Evolutionary conservation across 139 green algal species (phyloP).

Genomic region (Closterium sp.): DNA sequence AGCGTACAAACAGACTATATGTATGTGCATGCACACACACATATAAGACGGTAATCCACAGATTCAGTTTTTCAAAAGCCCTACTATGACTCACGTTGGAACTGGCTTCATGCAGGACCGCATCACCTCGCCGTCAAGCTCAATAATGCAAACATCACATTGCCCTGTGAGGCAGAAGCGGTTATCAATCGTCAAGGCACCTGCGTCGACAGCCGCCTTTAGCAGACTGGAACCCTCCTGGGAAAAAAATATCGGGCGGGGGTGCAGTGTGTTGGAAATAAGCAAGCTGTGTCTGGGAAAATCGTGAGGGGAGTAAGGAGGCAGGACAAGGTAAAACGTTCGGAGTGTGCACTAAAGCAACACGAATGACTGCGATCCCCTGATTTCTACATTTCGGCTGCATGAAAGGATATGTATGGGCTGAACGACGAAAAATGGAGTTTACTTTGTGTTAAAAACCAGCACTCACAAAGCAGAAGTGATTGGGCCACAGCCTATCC

Average conservation of each 20-base stretch:
- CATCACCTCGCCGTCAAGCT: slow-evolving; percentile 43
- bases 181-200: slow-evolving; percentile 48
- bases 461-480: no score
- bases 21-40: slow-evolving; percentile 3
- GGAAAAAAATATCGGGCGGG: background rate
- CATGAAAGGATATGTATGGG: background rate
- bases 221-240: slow-evolving; percentile 48
- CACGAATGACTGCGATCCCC: no score
- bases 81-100: slow-evolving; percentile 34
- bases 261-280: background rate
- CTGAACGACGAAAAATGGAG: background rate
- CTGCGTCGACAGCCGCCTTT: slow-evolving; percentile 45
- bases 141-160: slow-evolving; percentile 48
- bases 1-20: slow-evolving; percentile 6
- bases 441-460: background rate
- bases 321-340: background rate
- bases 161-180: slow-evolving; percentile 52
- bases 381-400: background rate
- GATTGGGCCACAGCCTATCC: no score
- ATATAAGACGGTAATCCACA: slow-evolving; percentile 15
- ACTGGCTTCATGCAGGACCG: slow-evolving; percentile 46
- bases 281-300: background rate
- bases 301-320: background rate
- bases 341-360: background rate
- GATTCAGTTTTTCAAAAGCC: slow-evolving; percentile 18